Evolutionary conservation across 202 grass and related monocot species (phyloP).

Genomic region (Schoenoplectus tabernaemontani): DNA sequence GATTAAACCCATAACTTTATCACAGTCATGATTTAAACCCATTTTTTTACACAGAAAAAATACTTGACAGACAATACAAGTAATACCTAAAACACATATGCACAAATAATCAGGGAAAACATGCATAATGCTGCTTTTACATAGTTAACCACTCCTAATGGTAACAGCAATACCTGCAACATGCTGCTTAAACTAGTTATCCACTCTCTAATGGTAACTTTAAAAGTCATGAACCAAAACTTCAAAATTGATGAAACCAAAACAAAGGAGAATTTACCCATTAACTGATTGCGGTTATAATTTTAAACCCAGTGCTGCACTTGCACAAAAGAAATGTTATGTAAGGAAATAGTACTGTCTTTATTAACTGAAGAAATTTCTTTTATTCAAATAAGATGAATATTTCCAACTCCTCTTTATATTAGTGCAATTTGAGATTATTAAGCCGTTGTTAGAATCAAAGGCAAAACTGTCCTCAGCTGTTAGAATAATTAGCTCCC

Average conservation of each 20-base stretch:
- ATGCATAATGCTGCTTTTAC: background rate
- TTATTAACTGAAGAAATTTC: background rate
- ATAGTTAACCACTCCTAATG: background rate
- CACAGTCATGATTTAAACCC: background rate
- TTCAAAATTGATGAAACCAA: too few relatives aligned
- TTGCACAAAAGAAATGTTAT: background rate
- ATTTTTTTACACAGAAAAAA: background rate
- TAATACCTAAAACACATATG: conserved; percentile 44
- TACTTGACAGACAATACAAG: conserved; percentile 49
- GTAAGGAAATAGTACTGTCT: background rate
- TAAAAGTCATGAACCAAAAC: too few relatives aligned
- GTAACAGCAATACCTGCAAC: background rate
- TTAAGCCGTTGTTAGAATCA: background rate
- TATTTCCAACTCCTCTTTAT: background rate
- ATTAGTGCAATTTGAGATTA: background rate
- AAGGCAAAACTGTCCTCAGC: background rate
- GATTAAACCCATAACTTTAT: background rate
- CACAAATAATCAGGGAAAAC: background rate
- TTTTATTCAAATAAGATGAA: background rate
- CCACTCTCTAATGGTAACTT: background rate
- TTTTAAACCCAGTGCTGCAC: background rate
- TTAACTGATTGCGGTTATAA: background rate
- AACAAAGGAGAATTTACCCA: too few relatives aligned
- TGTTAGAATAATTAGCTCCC: background rate
- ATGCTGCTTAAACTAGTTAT: background rate